Base-by-base conservation (phyloP, 345 rosid species). In the Euphorbia pulcherrima region DNA sequence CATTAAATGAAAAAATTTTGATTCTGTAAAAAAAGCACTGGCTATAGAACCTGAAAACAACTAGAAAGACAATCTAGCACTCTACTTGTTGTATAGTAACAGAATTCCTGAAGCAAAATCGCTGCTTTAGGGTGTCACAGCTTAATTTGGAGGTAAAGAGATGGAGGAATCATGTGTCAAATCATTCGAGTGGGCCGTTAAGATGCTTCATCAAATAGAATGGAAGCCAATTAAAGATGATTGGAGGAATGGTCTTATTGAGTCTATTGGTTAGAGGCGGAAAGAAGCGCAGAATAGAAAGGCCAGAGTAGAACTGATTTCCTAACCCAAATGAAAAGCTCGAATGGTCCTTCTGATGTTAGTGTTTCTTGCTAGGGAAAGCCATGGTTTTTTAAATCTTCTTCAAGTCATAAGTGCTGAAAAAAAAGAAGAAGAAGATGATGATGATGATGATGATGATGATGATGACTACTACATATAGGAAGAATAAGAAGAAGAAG, bases 21-120 rank as follows among this genome's bases (percentile, higher is more conserved):
- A 37, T 55, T 27, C 56, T 53, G 46, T 82, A n/a, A 92, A 96
- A 77, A 84, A 81, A 81, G 90, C 94, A 56, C 55, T 89, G 72
- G 52, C 77, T 39, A 44, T 87, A 73, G 92, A 88, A 77, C 65
- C 74, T 3, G 96, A 88, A 73, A 85, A 75, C 75, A 92, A 87
- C 80, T 89, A 86, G 81, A 78, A 75, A 54, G 85, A 89, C 75
- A 92, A 92, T 73, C 85, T 89, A 1, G 94, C 92, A 0, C 69
- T 89, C 63, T 85, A 92, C 76, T 76, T 92, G 86, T 81, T 89
- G 84, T 80, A 79, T 59, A 85, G 80, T 86, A 86, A 83, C 79
- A 85, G 79, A 65, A 67, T 89, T 26, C 17, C 62, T 9, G 96
- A 92, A 79, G 97, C 94, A 39, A 92, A 79, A 72, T 80, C 79